Base-by-base conservation (phyloP, 768 basidiomycete genomes). In the Macrolepiota albuminosa region DNA sequence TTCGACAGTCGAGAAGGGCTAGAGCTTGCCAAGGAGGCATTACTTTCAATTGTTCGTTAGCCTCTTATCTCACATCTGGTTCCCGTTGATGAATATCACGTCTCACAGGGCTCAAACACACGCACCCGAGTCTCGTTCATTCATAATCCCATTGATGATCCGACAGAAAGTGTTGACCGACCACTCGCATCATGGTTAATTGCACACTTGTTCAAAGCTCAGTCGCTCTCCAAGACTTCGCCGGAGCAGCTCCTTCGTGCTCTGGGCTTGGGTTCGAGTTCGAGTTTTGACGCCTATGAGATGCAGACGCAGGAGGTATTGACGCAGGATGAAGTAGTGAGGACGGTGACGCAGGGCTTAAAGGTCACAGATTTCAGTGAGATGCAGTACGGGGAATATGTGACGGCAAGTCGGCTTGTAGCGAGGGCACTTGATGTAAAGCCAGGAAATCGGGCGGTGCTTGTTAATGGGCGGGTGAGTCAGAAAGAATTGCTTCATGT, bases 61-160 rank as follows among this genome's bases (percentile, higher is more conserved):
- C 39, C 50, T 60, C 33, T 31, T 59, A 40, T 34, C 14, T 57
- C 7, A 31, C 26, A 14, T 1, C 43, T 58, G 31, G 46, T 21
- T 40, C 26, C 4, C 29, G 14, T 13, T 37, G 6, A 42, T n/a
- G 18, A 29, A 33, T 2, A 10, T 14, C 6, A 46, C 16, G 54
- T 40, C 45, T 36, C 50, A 34, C 64, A 89, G 86, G 73, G 72
- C 7, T 61, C 70, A 3, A 75, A 76, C 2, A 76, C 80, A 3
- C 76, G 70, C 42, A 78, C 81, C 8, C 86, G 94, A 34, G 54
- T 93, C n/a, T 78, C 86, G 0, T 89, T 95, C 70, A 74, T 95
- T 36, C 92, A 94, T 70, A 87, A 90, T 60, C 87, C 93, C 1
- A 61, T 72, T 8, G 56, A 59, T 11, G 61, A 65, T 4, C 61